A percentile compares a stretch with the other conserved stretches of the same genome.
Evolutionary conservation across 495 filamentous ascomycete species (phyloP).

Genomic region (Podospora pseudopauciseta): DNA sequence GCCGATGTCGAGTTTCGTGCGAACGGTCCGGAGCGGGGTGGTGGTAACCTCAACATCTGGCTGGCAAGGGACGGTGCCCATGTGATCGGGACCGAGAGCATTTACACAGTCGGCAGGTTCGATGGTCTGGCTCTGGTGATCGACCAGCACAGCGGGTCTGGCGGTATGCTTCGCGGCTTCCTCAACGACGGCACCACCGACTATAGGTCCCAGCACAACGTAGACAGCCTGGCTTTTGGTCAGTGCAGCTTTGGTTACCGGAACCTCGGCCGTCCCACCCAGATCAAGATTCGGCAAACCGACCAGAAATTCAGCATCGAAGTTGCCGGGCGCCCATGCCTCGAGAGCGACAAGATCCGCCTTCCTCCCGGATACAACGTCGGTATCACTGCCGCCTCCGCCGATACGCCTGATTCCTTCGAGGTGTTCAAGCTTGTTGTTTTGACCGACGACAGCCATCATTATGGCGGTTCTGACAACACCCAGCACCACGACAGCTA

Average conservation of each 20-base stretch:
- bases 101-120: conserved; percentile 78
- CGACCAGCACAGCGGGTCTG: conserved; percentile 80
- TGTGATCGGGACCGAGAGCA: conserved; percentile 63
- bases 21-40: conserved; percentile 76
- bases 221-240: conserved; percentile 86
- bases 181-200: conserved; percentile 85
- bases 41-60: conserved; percentile 93
- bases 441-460: conserved; percentile 47
- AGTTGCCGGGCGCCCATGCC: conserved; percentile 79
- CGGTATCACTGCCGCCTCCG: conserved; percentile 81
- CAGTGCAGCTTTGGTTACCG: conserved; percentile 90
- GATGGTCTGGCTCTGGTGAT: conserved; percentile 85
- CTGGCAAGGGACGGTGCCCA: conserved; percentile 69
- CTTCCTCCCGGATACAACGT: conserved; percentile 81
- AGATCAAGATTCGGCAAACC: conserved; percentile 68
- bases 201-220: conserved; percentile 71
- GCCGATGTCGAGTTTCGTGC: conserved; percentile 84
- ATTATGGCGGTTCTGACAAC: conserved; percentile 32
- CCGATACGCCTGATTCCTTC: conserved; percentile 89
- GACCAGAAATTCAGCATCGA: conserved; percentile 67
- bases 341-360: conserved; percentile 71
- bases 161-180: conserved; percentile 82
- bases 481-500: conserved; percentile 31
- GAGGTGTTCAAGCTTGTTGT: conserved; percentile 86
- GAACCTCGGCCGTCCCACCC: conserved; percentile 79